A percentile compares a stretch with the other conserved stretches of the same genome.
These are phyloP conservation scores for Eruca vesicaria DNA, from an alignment of 441 rosid species.

Conservation along the genomic window DNA sequence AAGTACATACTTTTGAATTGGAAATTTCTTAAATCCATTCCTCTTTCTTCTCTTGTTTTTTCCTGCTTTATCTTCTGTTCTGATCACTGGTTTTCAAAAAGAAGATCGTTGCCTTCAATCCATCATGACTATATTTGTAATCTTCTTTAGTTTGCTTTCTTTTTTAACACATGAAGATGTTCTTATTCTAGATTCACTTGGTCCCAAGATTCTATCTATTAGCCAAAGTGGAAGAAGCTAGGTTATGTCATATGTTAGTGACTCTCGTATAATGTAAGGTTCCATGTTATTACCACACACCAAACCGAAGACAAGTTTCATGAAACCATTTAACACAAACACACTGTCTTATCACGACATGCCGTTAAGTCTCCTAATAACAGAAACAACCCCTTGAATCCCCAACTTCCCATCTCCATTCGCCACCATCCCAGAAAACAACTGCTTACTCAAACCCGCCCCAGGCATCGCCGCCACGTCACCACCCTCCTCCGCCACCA, in stretches of 20 bases:
- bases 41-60: background rate
- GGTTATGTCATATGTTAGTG: too few relatives aligned
- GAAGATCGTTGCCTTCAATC: background rate
- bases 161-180: too few relatives aligned
- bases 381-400: slow-evolving; percentile 61
- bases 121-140: slow-evolving; percentile 55
- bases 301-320: background rate
- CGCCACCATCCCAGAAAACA: slow-evolving; percentile 77
- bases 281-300: background rate
- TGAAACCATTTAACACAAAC: background rate
- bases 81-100: background rate
- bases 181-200: too few relatives aligned
- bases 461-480: slow-evolving; percentile 48
- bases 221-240: too few relatives aligned
- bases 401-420: slow-evolving; percentile 80
- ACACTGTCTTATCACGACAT: background rate
- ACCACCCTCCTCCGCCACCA: slow-evolving; percentile 57
- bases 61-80: background rate
- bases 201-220: too few relatives aligned
- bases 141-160: background rate
- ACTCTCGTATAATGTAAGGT: background rate
- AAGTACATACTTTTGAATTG: too few relatives aligned
- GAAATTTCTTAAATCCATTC: too few relatives aligned
- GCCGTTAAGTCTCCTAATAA: slow-evolving; percentile 43
- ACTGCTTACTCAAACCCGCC: slow-evolving; percentile 65